Evolutionary conservation across 129 eudicot genomes (phyloP), one percentile per base, ranked within the genome.

Genomic region (Ambrosia trifida): DNA sequence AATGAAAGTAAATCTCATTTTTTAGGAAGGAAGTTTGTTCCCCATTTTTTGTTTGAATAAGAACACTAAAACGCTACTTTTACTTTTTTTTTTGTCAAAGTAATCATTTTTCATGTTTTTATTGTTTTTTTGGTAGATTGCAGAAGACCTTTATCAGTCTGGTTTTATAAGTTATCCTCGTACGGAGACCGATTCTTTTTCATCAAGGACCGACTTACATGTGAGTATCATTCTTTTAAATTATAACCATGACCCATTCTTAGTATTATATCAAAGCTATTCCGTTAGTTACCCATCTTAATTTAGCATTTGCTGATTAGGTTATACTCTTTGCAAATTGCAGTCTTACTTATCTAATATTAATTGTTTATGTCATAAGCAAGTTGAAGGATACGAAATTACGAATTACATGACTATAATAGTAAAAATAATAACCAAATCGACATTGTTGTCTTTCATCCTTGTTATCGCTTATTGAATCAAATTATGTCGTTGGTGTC

Each of bases 101-200:
- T 3, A 19, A 52, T 31, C 32, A 4, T 10, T 65, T 50, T 43
- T 72, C 38, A 7, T 12, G 35, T 47, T 32, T 17, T 64, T 36
- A 43, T 38, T 64, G 32, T 49, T 66, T 66, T 4, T 20, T 53
- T 14, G 36, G 66, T 77, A 94, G 98, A 94, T 90, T 72, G 99
- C 97, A 50, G 99, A 94, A 86, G 99, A 94, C 69, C 87, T 94
- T 43, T 94, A 94, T 71, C 97, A 88, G 72, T 77, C 93, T 84
- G 99, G 99, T 78, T 94, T 87, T 73, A 90, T 94, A 75, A 94
- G 99, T 77, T 94, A 94, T 83, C 99, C 99, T 59, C 96, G 99
- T 47, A 94, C 99, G 4, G 99, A 94, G 82, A 94, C 99, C 16
- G 99, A 94, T 71, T 32, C 79, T 56, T 94, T 94, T 74, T 82